Conservation (phyloP, 2,329 filamentous ascomycete genomes). For the Curvularia verruculosa region DNA sequence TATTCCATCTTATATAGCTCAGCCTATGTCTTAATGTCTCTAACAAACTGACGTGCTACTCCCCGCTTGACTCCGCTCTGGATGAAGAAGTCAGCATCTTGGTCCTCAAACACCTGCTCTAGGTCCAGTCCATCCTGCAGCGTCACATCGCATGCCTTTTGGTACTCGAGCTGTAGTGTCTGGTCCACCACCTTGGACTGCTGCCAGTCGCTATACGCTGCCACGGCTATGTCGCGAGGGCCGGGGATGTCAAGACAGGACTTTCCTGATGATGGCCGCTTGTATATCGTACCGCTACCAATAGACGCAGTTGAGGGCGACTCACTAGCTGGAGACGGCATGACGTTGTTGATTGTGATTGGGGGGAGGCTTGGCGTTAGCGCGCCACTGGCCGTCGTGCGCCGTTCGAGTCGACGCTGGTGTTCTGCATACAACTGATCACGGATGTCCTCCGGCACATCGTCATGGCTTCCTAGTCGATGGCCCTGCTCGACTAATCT, state of each 20-base stretch:
- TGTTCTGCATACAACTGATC: not conserved
- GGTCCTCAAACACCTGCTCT: constrained; percentile 38
- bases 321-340: constrained; percentile 15
- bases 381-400: constrained; percentile 26
- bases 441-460: too few species aligned
- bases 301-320: too few species aligned
- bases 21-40: constrained; percentile 33
- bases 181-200: constrained; percentile 23
- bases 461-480: too few species aligned
- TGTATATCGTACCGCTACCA: not conserved
- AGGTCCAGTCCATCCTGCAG: constrained; percentile 19
- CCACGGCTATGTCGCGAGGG: constrained; percentile 16
- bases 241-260: constrained; percentile 21
- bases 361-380: constrained; percentile 27
- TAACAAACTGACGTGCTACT: constrained; percentile 37
- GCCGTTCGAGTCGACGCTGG: not conserved
- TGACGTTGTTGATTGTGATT: constrained; percentile 42
- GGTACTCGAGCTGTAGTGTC: constrained; percentile 16
- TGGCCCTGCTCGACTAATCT: too few species aligned
- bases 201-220: constrained; percentile 24
- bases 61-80: constrained; percentile 38
- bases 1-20: constrained; percentile 11
- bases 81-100: constrained; percentile 40
- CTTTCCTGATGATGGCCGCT: not conserved
- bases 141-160: constrained; percentile 14